phyloP scores from a whole-genome alignment of 257 asterid species.

The Marsdenia floribunda region DNA sequence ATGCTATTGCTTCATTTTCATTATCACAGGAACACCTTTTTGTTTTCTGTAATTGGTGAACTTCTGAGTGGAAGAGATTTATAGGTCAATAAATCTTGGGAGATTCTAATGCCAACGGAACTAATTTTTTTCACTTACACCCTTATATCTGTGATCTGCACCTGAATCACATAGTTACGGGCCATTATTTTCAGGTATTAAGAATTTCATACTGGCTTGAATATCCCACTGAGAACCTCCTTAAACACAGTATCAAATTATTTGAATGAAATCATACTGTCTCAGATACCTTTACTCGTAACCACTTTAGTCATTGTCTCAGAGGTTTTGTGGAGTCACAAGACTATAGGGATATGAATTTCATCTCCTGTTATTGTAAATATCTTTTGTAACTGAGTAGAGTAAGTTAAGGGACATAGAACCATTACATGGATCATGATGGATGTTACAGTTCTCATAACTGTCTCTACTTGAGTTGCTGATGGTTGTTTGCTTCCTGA shows the following conservation, averaged over 20 bases:
- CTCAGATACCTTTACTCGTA: background rate
- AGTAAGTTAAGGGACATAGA: background rate
- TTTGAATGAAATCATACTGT: background rate
- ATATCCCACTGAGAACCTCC: background rate
- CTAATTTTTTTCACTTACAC: background rate
- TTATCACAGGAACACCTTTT: background rate
- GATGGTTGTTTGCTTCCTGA: conserved; percentile 10
- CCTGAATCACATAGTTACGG: background rate
- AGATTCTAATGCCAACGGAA: background rate
- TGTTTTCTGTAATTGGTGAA: background rate
- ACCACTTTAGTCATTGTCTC: background rate
- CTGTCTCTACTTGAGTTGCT: conserved; percentile 4
- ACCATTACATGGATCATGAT: background rate
- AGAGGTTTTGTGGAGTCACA: background rate
- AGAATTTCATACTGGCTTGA: background rate
- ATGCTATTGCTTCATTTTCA: background rate
- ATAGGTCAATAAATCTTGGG: background rate
- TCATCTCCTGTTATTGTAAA: background rate
- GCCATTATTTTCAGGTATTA: background rate
- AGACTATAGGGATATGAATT: background rate
- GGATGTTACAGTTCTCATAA: background rate
- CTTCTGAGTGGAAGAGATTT: background rate
- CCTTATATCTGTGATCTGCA: background rate
- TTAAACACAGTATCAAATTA: background rate
- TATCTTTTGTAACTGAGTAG: background rate